Conservation (phyloP, 176 grass and related monocot species). For the Cenchrus fungigraminus region DNA sequence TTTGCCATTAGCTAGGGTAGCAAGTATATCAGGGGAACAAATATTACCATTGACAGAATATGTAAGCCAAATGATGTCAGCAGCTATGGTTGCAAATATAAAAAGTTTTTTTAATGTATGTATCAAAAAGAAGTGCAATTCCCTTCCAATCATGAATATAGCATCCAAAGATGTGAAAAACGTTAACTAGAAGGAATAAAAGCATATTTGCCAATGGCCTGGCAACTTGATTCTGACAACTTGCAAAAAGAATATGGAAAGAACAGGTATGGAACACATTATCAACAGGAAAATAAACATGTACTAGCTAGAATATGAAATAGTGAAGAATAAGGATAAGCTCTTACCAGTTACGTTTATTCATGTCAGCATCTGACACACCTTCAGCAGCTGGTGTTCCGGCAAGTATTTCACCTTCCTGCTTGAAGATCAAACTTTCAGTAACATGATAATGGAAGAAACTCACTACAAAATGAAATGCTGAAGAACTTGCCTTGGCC, state of each 20-base stretch:
- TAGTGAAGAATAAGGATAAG: constrained; percentile 17
- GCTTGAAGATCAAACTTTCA: constrained; percentile 38
- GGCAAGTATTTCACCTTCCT: constrained; percentile 95
- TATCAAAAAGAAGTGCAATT: constrained; percentile 5
- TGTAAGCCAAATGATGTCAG: background rate
- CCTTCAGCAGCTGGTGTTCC: constrained; percentile 83
- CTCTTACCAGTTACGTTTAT: constrained; percentile 78
- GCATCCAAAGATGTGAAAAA: background rate
- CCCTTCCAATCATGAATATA: constrained; percentile 25
- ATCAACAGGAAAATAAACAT: constrained; percentile 20
- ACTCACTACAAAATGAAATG: background rate
- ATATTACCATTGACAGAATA: background rate
- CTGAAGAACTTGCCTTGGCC: constrained; percentile 63
- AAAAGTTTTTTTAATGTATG: constrained; percentile 23
- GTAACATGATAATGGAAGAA: constrained; percentile 15
- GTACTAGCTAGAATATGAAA: background rate
- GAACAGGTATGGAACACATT: background rate
- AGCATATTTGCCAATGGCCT: background rate
- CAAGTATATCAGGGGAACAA: background rate
- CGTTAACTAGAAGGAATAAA: background rate
- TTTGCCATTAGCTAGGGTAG: background rate
- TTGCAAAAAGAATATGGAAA: constrained; percentile 7
- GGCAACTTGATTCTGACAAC: background rate
- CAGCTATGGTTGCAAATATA: background rate
- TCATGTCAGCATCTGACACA: constrained; percentile 90